A percentile compares a stretch with the other conserved stretches of the same genome.
Evolutionary conservation across 495 filamentous ascomycete species (phyloP).

Genomic region (Tuber microsphaerosporum): DNA sequence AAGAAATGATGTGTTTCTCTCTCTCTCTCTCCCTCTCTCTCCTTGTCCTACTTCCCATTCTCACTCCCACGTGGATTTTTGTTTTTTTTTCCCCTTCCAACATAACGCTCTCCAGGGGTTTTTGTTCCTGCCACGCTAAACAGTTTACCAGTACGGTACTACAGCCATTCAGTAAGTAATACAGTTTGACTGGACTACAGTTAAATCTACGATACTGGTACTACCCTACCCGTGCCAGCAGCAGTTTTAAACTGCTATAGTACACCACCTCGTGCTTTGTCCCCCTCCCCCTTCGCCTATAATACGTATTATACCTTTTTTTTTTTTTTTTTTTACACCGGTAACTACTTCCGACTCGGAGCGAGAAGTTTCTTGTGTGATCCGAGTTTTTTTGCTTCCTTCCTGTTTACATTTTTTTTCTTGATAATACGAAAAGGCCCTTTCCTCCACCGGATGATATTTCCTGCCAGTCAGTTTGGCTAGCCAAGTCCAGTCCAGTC

Average conservation of each 20-base stretch:
- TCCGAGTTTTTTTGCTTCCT: background rate
- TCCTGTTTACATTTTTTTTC: background rate
- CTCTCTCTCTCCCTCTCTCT: background rate
- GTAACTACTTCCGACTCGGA: background rate
- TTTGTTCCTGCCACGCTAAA: background rate
- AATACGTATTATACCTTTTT: background rate
- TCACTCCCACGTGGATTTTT: background rate
- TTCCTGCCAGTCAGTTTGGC: background rate
- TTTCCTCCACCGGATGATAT: background rate
- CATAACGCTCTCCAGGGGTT: background rate
- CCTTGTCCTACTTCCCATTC: background rate
- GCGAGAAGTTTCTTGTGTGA: background rate
- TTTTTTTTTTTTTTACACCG: background rate
- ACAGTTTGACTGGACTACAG: background rate
- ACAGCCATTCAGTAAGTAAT: background rate
- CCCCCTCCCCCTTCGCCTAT: background rate
- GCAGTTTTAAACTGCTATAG: background rate
- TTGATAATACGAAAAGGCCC: background rate
- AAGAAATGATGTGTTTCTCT: background rate
- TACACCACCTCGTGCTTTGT: background rate
- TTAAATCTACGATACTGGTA: slow-evolving; percentile 1
- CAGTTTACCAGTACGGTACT: background rate
- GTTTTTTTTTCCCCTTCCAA: background rate
- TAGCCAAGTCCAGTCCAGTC: background rate
- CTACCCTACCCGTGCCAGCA: background rate